phyloP scores from a whole-genome alignment of 169 alveolate species.

The Plasmodium fragile region DNA sequence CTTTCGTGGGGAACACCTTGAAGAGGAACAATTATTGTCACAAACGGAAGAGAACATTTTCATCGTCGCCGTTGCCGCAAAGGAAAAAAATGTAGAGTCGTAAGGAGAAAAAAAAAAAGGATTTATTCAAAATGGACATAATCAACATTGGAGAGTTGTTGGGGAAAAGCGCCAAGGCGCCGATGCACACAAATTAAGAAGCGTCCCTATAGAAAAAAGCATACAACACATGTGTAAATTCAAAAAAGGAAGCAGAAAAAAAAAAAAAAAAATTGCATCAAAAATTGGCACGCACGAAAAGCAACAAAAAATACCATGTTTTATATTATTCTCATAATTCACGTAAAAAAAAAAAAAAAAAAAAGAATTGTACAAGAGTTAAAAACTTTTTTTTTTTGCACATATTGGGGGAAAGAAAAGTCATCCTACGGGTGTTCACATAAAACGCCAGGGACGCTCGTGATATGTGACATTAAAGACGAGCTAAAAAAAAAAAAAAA shows the following conservation, averaged over 20 bases:
- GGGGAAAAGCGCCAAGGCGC: background rate
- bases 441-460: background rate
- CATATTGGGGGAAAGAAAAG: background rate
- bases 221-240: background rate
- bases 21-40: background rate
- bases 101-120: too few species aligned
- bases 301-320: background rate
- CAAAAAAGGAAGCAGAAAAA: background rate
- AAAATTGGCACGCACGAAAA: background rate
- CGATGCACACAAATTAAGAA: background rate
- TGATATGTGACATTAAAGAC: background rate
- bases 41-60: background rate
- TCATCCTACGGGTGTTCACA: background rate
- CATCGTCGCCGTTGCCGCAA: background rate
- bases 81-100: background rate
- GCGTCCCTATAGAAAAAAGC: background rate
- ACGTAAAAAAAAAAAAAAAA: conserved; percentile 1
- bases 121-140: background rate
- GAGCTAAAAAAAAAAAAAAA: background rate
- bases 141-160: background rate
- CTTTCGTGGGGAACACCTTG: background rate
- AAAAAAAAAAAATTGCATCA: background rate
- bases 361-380: background rate
- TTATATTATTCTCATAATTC: conserved; percentile 6
- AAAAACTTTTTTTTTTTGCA: background rate